A percentile compares a stretch with the other conserved stretches of the same genome.
These are phyloP conservation scores for Scutellaria minor DNA, from an alignment of 257 asterid genomes.

Conservation along the genomic window DNA sequence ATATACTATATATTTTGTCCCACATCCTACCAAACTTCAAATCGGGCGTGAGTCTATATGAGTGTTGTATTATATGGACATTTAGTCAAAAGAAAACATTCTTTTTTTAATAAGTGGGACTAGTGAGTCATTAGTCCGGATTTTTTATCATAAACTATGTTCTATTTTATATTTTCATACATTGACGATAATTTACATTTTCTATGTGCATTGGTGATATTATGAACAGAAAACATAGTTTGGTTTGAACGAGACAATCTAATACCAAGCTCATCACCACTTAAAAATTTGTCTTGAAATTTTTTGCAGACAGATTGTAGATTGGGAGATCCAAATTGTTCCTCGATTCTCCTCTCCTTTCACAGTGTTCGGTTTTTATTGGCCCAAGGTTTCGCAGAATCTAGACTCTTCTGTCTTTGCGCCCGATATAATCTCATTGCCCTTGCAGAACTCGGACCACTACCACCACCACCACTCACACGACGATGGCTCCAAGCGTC, in stretches of 20 bases:
- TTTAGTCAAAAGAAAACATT: too few relatives aligned
- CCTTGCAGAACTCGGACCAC: constrained; percentile 40
- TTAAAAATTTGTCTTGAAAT: neutral
- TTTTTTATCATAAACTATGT: too few relatives aligned
- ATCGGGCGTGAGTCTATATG: too few relatives aligned
- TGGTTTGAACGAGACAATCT: neutral
- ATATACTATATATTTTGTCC: too few relatives aligned
- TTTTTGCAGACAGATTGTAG: constrained; percentile 33
- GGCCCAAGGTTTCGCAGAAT: constrained; percentile 55
- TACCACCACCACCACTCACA: neutral
- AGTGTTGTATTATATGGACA: too few relatives aligned
- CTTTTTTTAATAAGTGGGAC: too few relatives aligned
- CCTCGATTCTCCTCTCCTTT: constrained; percentile 71
- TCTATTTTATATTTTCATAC: neutral
- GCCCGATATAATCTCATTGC: constrained; percentile 63
- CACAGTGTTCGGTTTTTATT: constrained; percentile 82
- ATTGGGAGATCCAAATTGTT: constrained; percentile 64
- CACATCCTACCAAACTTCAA: too few relatives aligned
- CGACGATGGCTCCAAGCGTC: constrained; percentile 44
- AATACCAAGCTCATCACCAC: neutral
- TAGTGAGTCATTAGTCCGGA: too few relatives aligned
- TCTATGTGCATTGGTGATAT: neutral
- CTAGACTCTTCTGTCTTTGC: constrained; percentile 54
- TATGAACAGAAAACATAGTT: neutral
- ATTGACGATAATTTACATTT: neutral